Base-by-base conservation (phyloP, 441 rosid genomes). In the Gossypium trilobum region DNA sequence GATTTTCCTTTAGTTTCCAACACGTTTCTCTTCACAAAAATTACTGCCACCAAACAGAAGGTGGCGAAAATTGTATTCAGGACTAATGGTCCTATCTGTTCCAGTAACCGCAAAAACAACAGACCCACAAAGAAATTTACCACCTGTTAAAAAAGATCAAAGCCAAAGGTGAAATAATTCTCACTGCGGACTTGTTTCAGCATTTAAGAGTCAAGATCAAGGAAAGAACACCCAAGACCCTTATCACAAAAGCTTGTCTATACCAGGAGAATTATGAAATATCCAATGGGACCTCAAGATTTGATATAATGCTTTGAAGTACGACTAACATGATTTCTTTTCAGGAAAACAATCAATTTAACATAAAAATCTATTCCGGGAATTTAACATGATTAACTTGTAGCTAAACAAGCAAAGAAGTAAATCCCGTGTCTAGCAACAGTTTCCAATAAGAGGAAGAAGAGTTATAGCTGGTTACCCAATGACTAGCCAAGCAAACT, bases 1-100 rank as follows among this genome's bases (percentile, higher is more conserved):
- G 87, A 78, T 76, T 87, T 89, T 69, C 94, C 91, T 79, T 86
- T 87, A n/a, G 91, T 89, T 85, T 89, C 94, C 75, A 86, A 58
- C 71, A 87, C 89, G 57, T 79, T 83, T 82, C 80, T 82, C 89
- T 80, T 83, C 44, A 89, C 90, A 75, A 86, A 89, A 69, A 82
- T 71, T 19, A 83, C 86, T 6, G 85, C 91, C 75, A 86, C 64
- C 65, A 82, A 74, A 79, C 94, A 86, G 77, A 87, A 89, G 78
- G 66, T 76, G 39, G 81, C 89, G 8, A 87, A 89, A 19, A 80
- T 80, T 3, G 90, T 72, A 77, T 89, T 86, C 55, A 87, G 84
- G 72, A 83, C 27, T 71, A 76, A 60, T 1, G 91, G 86, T 69
- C 94, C 90, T 0, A 89, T 75, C 69, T 85, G 85, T 83, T 87